Evolutionary conservation across 1,284 basidiomycete genomes (phyloP).

Genomic region (Cutaneotrichosporon spelunceum): DNA sequence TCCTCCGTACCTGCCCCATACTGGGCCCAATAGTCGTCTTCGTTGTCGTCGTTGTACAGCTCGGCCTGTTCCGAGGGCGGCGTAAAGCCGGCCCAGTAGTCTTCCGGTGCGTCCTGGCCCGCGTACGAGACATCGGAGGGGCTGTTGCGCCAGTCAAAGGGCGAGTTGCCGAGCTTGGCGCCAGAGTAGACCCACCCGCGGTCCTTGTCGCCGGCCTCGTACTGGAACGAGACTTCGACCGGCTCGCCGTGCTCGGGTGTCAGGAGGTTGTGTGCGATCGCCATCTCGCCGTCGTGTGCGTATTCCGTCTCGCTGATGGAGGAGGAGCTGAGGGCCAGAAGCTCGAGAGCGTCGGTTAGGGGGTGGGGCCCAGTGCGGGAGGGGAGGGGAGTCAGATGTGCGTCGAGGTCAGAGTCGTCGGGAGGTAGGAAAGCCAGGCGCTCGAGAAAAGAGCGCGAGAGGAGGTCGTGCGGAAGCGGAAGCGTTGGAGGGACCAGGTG

Average conservation of each 20-base stretch:
- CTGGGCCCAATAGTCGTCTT: constrained; percentile 45
- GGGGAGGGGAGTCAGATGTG: constrained; percentile 41
- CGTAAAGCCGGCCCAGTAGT: constrained; percentile 38
- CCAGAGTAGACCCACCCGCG: constrained; percentile 42
- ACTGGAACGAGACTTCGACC: constrained; percentile 15
- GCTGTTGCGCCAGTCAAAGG: constrained; percentile 11
- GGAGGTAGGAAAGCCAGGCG: constrained; percentile 47
- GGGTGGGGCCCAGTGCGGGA: constrained; percentile 13
- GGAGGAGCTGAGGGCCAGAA: neutral
- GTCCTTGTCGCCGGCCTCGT: constrained; percentile 20
- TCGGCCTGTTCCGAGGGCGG: constrained; percentile 15
- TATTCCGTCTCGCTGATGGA: constrained; percentile 17
- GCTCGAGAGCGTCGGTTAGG: constrained; percentile 13
- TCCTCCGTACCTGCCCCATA: constrained; percentile 29
- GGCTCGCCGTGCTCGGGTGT: constrained; percentile 12
- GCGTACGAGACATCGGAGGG: constrained; percentile 14
- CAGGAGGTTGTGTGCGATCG: constrained; percentile 14
- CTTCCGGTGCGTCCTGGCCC: constrained; percentile 18
- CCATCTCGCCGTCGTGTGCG: constrained; percentile 24
- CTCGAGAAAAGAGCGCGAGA: constrained; percentile 38
- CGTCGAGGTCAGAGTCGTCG: constrained; percentile 33
- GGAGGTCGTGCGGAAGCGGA: constrained; percentile 36
- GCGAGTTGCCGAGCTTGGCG: constrained; percentile 10
- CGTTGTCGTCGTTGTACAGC: constrained; percentile 16
- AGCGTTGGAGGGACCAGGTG: constrained; percentile 43